Evolutionary conservation across 2,329 filamentous ascomycete species (phyloP).

Genomic region (Fusarium praegraminearum): DNA sequence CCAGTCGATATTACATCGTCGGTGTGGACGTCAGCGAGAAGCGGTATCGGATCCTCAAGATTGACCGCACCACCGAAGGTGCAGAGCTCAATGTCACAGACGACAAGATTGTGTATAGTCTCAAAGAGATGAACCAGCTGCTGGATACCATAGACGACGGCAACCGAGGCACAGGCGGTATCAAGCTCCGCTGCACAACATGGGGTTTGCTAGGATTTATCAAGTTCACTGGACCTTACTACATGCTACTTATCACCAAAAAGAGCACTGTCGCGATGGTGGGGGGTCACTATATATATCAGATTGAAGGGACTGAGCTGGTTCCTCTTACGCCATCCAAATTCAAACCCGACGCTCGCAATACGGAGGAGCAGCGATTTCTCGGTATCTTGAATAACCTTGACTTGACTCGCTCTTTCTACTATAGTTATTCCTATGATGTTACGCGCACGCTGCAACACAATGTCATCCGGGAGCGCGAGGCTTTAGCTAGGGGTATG

Average conservation of each 20-base stretch:
- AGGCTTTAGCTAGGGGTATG: conserved; percentile 73
- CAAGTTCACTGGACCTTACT: conserved; percentile 93
- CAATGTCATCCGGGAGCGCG: conserved; percentile 86
- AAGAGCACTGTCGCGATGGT: conserved; percentile 96
- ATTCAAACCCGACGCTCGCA: conserved; percentile 80
- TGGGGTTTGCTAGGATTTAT: conserved; percentile 98
- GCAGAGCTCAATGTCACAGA: conserved; percentile 85
- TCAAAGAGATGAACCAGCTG: conserved; percentile 92
- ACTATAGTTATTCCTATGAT: conserved; percentile 98
- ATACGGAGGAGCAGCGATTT: conserved; percentile 90
- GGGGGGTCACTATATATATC: conserved; percentile 95
- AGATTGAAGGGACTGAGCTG: conserved; percentile 92
- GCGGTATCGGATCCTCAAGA: conserved; percentile 91
- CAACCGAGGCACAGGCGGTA: conserved; percentile 88
- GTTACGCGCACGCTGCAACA: conserved; percentile 92
- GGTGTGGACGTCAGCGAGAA: conserved; percentile 91
- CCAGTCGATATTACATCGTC: conserved; percentile 92
- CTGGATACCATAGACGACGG: conserved; percentile 95
- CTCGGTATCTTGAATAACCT: conserved; percentile 90
- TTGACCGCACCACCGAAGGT: conserved; percentile 87
- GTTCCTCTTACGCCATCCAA: conserved; percentile 85
- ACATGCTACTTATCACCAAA: conserved; percentile 97
- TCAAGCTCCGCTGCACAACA: conserved; percentile 88
- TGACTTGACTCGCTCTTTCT: conserved; percentile 91
- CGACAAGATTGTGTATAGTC: conserved; percentile 94